Evolutionary conservation across 257 asterid genomes (phyloP), one percentile per base, ranked within the genome.

Genomic region (Rhazya stricta): DNA sequence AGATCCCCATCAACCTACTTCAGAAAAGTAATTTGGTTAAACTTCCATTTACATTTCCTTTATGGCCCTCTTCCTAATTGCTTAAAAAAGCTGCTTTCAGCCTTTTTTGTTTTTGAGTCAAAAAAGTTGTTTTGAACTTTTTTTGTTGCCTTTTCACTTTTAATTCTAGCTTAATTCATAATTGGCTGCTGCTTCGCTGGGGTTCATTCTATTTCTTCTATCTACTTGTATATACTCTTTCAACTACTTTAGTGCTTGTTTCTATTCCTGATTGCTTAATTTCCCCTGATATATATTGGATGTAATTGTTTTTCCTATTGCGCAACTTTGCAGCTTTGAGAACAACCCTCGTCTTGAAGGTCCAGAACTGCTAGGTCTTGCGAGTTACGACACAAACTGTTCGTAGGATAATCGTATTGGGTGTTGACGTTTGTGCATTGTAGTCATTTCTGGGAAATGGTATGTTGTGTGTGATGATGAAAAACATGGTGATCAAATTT

Each of bases 361-460:
- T 72, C 97, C 98, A 15, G 94, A 91, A 86, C 85, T 93, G 86
- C 91, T 71, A 85, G 98, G 98, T 76, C 94, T 91, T 56, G 98
- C 93, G 54, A 91, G 89, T 72, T 93, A 93, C 12, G 98, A 89
- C 72, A 88, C 98, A 61, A 91, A 91, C 80, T 93, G 98, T 84
- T 79, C 81, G 11, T 91, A 74, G 77, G 71, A 54, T n/a, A 72
- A 79, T 66, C 69, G 74, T 63, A n/a, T 18, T 39, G 32, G 50
- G n/a, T 50, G 61, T 48, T 50, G 57, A 53, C 9, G 51, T 46
- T 36, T 69, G 15, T 69, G 34, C 48, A 74, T 25, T 50, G 57
- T 62, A 36, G 9, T 65, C 21, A 2, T 51, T 18, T 16, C 54
- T 46, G 39, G 3, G 34, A 25, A 60, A 0, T 9, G 25, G n/a